Conservation (phyloP, 768 basidiomycete species). For the Suillus brevipes region DNA sequence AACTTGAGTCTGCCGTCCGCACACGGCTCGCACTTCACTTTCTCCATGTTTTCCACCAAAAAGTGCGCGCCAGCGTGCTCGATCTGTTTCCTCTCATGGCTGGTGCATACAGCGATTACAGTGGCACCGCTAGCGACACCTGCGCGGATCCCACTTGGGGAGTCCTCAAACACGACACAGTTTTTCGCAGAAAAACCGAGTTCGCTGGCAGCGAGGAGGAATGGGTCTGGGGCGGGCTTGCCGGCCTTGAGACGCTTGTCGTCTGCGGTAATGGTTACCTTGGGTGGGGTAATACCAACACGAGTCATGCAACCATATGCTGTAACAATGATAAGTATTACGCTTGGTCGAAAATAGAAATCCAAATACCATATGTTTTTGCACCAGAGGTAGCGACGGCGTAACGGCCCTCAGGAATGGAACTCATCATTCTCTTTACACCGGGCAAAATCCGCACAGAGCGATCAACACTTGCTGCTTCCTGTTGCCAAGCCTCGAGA, state of each 20-base stretch:
- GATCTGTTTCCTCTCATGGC: slow-evolving; percentile 58
- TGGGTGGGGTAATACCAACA: slow-evolving; percentile 66
- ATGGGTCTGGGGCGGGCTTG: slow-evolving; percentile 63
- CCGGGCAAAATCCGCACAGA: slow-evolving; percentile 73
- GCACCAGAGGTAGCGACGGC: slow-evolving; percentile 77
- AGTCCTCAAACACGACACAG: slow-evolving; percentile 83
- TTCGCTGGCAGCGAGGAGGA: slow-evolving; percentile 60
- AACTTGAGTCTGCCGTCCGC: slow-evolving; percentile 47
- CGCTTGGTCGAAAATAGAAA: not conserved
- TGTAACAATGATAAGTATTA: slow-evolving; percentile 18
- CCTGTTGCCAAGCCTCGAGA: slow-evolving; percentile 53
- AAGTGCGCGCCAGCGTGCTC: slow-evolving; percentile 58
- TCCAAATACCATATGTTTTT: slow-evolving; percentile 58
- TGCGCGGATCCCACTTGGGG: slow-evolving; percentile 61
- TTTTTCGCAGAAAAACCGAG: slow-evolving; percentile 55
- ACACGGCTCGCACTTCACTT: slow-evolving; percentile 41
- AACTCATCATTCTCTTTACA: slow-evolving; percentile 61
- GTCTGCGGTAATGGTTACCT: slow-evolving; percentile 73
- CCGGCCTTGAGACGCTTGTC: slow-evolving; percentile 70
- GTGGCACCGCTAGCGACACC: slow-evolving; percentile 74
- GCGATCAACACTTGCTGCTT: slow-evolving; percentile 57
- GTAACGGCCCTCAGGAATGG: slow-evolving; percentile 64
- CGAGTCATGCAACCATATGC: slow-evolving; percentile 70
- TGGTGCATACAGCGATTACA: slow-evolving; percentile 75
- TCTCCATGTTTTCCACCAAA: slow-evolving; percentile 56